These are phyloP conservation scores for Metschnikowia anglica DNA, from an alignment of 805 yeast species.

Conservation along the genomic window DNA sequence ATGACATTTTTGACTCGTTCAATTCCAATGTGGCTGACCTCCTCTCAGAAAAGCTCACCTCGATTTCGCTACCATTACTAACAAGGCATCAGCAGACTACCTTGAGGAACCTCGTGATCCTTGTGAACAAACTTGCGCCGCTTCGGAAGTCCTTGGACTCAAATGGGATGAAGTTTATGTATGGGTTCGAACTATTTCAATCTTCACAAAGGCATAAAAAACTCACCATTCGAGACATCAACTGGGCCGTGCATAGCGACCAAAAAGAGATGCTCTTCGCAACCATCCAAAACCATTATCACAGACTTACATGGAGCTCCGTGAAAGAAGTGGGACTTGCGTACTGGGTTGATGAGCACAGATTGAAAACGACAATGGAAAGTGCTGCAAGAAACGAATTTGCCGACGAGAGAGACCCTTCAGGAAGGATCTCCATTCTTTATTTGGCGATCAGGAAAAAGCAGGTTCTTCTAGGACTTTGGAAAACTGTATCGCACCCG, in stretches of 20 bases:
- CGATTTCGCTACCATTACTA: constrained; percentile 68
- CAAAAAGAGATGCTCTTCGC: constrained; percentile 66
- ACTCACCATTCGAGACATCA: constrained; percentile 75
- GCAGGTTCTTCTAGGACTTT: constrained; percentile 70
- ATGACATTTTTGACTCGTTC: constrained; percentile 36
- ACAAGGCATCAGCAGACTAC: constrained; percentile 93
- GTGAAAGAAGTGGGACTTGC: constrained; percentile 62
- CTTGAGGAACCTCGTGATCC: constrained; percentile 63
- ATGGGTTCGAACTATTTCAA: constrained; percentile 69
- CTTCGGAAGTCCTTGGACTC: constrained; percentile 48
- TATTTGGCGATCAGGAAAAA: constrained; percentile 79
- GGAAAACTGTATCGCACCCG: constrained; percentile 77
- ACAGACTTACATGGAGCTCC: constrained; percentile 57
- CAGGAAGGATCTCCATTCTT: constrained; percentile 63
- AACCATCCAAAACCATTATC: constrained; percentile 44
- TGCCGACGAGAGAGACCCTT: constrained; percentile 63
- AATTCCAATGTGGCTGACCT: constrained; percentile 43
- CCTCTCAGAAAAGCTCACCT: constrained; percentile 59
- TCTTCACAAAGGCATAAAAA: constrained; percentile 47
- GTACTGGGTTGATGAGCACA: constrained; percentile 57
- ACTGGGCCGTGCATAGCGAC: constrained; percentile 85
- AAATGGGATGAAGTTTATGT: constrained; percentile 68
- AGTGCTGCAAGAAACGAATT: constrained; percentile 72
- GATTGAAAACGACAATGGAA: constrained; percentile 51
- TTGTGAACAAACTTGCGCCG: constrained; percentile 55